phyloP scores from a whole-genome alignment of 2,329 filamentous ascomycete species.

The Monilinia polystroma region DNA sequence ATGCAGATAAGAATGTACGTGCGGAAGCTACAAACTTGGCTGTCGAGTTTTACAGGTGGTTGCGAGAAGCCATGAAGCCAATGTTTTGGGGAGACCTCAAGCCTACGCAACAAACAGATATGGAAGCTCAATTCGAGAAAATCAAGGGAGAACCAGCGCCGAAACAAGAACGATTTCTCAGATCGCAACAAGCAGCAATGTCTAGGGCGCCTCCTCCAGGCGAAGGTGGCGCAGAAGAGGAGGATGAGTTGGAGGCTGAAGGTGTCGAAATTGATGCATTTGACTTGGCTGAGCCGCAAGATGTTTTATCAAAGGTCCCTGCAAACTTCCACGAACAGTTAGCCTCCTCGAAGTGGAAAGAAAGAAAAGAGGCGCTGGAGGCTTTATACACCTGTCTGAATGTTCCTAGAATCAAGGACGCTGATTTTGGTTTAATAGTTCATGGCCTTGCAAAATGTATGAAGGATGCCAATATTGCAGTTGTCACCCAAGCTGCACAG shows the following conservation, averaged over 20 bases:
- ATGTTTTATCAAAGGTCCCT: slow-evolving; percentile 79
- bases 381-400: slow-evolving; percentile 74
- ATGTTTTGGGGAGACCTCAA: slow-evolving; percentile 97
- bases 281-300: slow-evolving; percentile 81
- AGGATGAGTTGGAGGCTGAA: slow-evolving; percentile 56
- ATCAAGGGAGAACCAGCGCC: slow-evolving; percentile 83
- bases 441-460: slow-evolving; percentile 88
- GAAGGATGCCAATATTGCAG: slow-evolving; percentile 97
- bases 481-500: slow-evolving; percentile 89
- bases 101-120: slow-evolving; percentile 87
- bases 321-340: slow-evolving; percentile 80
- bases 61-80: slow-evolving; percentile 96
- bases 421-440: slow-evolving; percentile 80
- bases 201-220: slow-evolving; percentile 64
- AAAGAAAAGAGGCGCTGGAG: slow-evolving; percentile 91
- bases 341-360: slow-evolving; percentile 95
- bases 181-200: slow-evolving; percentile 83
- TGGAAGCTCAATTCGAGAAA: slow-evolving; percentile 92
- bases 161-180: slow-evolving; percentile 85
- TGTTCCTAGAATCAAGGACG: slow-evolving; percentile 88
- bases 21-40: slow-evolving; percentile 89
- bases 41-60: slow-evolving; percentile 94
- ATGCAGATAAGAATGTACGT: slow-evolving; percentile 97
- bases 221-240: slow-evolving; percentile 58
- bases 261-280: slow-evolving; percentile 73